Evolutionary conservation across 2,329 filamentous ascomycete species (phyloP), one percentile per base, ranked within the genome.

Genomic region (Pseudocercospora pini-densiflorae): DNA sequence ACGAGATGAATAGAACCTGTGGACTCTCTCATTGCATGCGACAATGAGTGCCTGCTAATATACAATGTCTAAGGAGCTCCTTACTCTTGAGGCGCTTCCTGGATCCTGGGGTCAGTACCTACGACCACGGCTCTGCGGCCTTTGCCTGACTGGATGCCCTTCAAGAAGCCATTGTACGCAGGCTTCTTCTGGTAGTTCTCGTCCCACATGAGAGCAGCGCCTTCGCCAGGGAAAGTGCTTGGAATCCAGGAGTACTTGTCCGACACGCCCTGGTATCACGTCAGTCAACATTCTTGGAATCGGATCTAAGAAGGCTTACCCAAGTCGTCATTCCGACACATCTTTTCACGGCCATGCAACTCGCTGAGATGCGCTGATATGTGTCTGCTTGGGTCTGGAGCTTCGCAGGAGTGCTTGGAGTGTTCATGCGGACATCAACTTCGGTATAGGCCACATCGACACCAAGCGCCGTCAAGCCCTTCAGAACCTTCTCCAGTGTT

Each of bases 381-480:
- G 91, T 89, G 21, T 78, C 77, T 4, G 83, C 70, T 19, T 83
- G 79, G 7, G 86, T 87, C 21, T 81, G 80, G 7, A 69, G 61
- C n/a, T 76, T 66, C 10, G 72, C 72, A 1, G 68, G 66, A 1
- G 70, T 64, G 1, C 72, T 76, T 2, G 73, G 71, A 1, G 77
- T 76, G 1, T 72, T 73, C 36, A 78, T 71, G 59, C 84, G 83
- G 72, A 92, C 91, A 73, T 92, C 90, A 23, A 91, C 82, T 79
- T 91, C 89, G 1, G 89, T 91, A 58, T 90, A 82, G 5, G 89
- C 88, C 33, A 89, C 84, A 73, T 91, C 88, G 19, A 66, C 69
- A 14, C 82, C 84, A 5, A 83, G 80, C 10, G 75, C 77, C 33
- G 85, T 87, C 19, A 90, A 82, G 0, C 80, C 79, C 72, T 58